Evolutionary conservation across 2,329 filamentous ascomycete species (phyloP), one percentile per base, ranked within the genome.

Genomic region (Microsporum ferrugineum): DNA sequence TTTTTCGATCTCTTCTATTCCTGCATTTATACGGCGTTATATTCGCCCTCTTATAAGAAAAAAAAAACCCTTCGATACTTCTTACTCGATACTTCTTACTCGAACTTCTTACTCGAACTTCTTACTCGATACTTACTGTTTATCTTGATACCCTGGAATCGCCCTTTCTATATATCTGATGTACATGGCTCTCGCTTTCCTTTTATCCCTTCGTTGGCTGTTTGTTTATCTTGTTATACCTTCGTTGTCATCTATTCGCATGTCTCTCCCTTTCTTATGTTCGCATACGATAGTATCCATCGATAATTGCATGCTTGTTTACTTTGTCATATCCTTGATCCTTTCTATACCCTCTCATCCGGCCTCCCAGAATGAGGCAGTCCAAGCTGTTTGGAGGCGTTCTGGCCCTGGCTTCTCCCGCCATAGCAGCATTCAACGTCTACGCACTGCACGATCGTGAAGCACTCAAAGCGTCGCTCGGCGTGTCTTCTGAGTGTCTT

Each of bases 361-460:
- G 8, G 36, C 12, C 49, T 57, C 36, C 6, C 27, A 43, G 39
- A 57, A 57, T 57, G 55, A 36, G 27, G 29, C 27, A 31, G 17
- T 27, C 31, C 23, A 58, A 39, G 39, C 38, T 14, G 1, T 36
- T 41, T 33, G 34, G 34, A 43, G 55, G n/a, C 43, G 14, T 61
- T 17, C 43, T 65, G 58, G 27, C 43, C 3, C 51, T 62, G 17
- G 58, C 53, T 5, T 47, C 29, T 23, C 49, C 57, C 17, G 41
- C 60, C 10, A 7, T 57, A 2, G 61, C 64, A 27, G 60, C 56
- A 12, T 66, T 66, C 59, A 66, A 63, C 43, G 61, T 63, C 38
- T 66, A 64, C 31, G 63, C 61, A 47, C 41, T 57, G n/a, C 63
- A 66, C 51, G 63, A 65, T 36, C 61, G 59, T 57, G 45, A 56